A percentile compares a stretch with the other conserved stretches of the same genome.
phyloP scores from a whole-genome alignment of 2,329 filamentous ascomycete species.

The Aureobasidium sp. region DNA sequence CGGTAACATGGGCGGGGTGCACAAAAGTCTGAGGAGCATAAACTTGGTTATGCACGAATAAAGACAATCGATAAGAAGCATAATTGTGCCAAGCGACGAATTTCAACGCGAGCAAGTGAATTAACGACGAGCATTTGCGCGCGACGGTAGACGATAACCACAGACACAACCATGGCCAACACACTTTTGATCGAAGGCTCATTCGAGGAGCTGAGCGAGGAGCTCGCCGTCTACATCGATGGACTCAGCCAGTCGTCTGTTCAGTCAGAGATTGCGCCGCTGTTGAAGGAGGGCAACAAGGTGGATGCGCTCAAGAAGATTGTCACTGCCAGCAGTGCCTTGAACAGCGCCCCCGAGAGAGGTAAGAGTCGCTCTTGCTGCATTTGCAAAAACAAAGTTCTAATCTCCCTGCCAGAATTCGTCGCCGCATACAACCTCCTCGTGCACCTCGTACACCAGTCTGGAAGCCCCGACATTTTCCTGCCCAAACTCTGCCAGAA shows the following conservation, averaged over 20 bases:
- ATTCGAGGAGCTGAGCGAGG: slow-evolving; percentile 86
- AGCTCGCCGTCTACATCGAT: slow-evolving; percentile 93
- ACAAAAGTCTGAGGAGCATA: not conserved
- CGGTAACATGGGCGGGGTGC: not conserved
- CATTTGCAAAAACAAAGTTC: not conserved
- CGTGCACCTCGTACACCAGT: slow-evolving; percentile 84
- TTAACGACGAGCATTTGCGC: not conserved
- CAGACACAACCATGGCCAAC: slow-evolving; percentile 14
- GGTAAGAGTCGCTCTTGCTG: slow-evolving; percentile 34
- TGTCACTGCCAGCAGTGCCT: slow-evolving; percentile 65
- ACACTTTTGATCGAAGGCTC: slow-evolving; percentile 68
- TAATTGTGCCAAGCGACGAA: not conserved
- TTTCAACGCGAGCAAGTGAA: not conserved
- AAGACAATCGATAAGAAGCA: not conserved
- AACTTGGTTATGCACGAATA: not conserved
- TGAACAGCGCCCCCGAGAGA: slow-evolving; percentile 88
- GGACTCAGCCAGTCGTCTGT: slow-evolving; percentile 60
- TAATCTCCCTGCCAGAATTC: slow-evolving; percentile 56
- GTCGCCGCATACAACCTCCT: slow-evolving; percentile 94
- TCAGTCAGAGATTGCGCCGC: slow-evolving; percentile 59
- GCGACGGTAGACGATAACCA: not conserved
- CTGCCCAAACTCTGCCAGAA: slow-evolving; percentile 83
- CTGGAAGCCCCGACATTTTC: slow-evolving; percentile 75
- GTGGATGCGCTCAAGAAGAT: slow-evolving; percentile 73
- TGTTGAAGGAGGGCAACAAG: slow-evolving; percentile 54